Evolutionary conservation across 192 early-diverging fungal genomes (phyloP), one percentile per base, ranked within the genome.

Genomic region (Coemansia sp.): DNA sequence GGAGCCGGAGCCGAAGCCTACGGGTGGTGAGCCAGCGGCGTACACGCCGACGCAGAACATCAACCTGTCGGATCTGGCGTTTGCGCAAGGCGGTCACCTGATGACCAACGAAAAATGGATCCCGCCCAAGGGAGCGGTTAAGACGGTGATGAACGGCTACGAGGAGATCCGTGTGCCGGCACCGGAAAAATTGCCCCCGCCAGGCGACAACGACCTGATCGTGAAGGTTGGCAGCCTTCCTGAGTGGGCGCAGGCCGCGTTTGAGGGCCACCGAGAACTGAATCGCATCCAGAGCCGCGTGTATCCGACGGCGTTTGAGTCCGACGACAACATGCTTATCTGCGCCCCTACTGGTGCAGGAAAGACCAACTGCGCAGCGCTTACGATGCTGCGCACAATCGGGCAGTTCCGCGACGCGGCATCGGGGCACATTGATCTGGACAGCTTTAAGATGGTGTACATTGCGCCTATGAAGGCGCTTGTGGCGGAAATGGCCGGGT

Each of bases 381-480:
- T 99, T 15, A 94, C 96, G 15, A 95, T 99, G 61, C 87, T 99
- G 23, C 90, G 91, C 58, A 91, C 94, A 71, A 87, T 99, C 46
- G 89, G 87, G 41, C 89, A 95, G 78, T 85, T 94, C 80, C 86
- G 89, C 38, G 85, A 96, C 60, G 81, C 85, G 6, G 77, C 77
- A 7, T 89, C 90, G 6, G 93, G 92, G n/a, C 64, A 77, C 4
- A 89, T 97, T 56, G 87, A 90, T 44, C 69, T 88, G 45, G 94
- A 95, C 69, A 67, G 74, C 0, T 99, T 99, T 88, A 99, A 99
- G 83, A 95, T 99, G 75, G 93, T 99, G 45, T 99, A 99, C 81
- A 90, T 99, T 81, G 97, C 97, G 14, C 97, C 97, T 16, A 99
- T 99, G 97, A 99, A 99, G 72, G 97, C 97, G 9, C 84, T 99